A percentile compares a stretch with the other conserved stretches of the same genome.
Evolutionary conservation across 2,329 filamentous ascomycete species (phyloP).

Genomic region (Aaosphaeria arxii): DNA sequence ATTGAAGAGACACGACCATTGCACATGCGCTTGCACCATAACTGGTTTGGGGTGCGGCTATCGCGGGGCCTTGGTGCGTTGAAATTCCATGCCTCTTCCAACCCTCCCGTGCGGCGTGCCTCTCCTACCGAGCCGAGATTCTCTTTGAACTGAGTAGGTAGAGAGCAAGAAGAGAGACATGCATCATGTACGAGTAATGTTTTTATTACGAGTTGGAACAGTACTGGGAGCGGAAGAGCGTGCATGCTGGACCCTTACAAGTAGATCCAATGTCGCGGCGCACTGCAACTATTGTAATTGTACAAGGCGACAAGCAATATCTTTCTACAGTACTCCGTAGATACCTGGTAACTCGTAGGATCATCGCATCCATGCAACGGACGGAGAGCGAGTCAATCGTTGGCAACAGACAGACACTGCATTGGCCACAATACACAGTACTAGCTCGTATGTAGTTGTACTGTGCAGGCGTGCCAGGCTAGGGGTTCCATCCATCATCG

Average conservation of each 20-base stretch:
- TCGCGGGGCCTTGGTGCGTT: slow-evolving; percentile 4
- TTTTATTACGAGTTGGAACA: background rate
- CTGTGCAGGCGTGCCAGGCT: too few relatives aligned
- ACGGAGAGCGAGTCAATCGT: too few relatives aligned
- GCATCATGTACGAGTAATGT: background rate
- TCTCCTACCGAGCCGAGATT: background rate
- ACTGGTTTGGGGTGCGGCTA: slow-evolving; percentile 8
- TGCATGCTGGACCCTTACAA: background rate
- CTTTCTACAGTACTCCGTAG: too few relatives aligned
- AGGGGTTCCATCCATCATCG: too few relatives aligned
- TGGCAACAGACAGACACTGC: too few relatives aligned
- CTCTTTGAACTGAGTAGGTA: background rate
- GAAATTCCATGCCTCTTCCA: background rate
- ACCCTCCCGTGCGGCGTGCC: background rate
- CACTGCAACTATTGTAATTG: too few relatives aligned
- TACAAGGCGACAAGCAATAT: too few relatives aligned
- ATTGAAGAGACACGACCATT: background rate
- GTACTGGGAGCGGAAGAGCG: background rate
- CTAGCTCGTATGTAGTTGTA: too few relatives aligned
- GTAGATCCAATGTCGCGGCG: too few relatives aligned
- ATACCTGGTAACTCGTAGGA: too few relatives aligned
- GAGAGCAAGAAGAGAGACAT: background rate
- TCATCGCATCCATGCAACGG: too few relatives aligned
- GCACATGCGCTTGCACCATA: slow-evolving; percentile 1
- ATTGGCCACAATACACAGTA: too few relatives aligned